Base-by-base conservation (phyloP, 768 basidiomycete genomes). In the Hericium rajendrae region DNA sequence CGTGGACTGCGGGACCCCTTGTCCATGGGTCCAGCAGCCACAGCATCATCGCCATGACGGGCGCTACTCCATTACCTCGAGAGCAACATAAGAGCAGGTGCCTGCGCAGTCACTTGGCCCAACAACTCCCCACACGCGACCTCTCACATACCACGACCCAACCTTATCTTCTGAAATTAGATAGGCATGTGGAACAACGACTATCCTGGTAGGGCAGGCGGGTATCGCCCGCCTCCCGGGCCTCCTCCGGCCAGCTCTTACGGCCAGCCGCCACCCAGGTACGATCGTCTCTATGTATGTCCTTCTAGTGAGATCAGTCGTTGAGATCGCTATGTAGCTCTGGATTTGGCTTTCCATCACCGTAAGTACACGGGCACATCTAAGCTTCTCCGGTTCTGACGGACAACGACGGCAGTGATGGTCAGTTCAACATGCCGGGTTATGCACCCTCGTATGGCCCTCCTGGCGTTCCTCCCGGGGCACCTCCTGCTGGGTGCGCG, bases 401-500 rank as follows among this genome's bases (percentile, higher is more conserved):
- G 32, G 28, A 54, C 38, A 39, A 55, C 53, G 51, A 60, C 40
- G 48, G 8, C 51, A 59, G 53, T 28, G 28, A 56, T 38, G 41
- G 51, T 39, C 56, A 28, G 38, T 58, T 48, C 49, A 20, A 37
- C 26, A 20, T 48, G 12, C 58, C 61, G 18, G 64, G 60, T 6
- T 66, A 64, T 54, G 53, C 59, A 6, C 63, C 67, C 12, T 57
- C 62, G 18, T 66, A 65, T 51, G 56, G 20, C 16, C 55, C 64
- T 40, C 67, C 67, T 18, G 58, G 62, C n/a, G 65, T 59, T 22
- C 59, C 64, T 3, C 58, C 62, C 4, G 32, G 48, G 51, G 55
- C 32, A 32, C 32, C 32, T 10, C 32, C 59, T 48, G 57, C 49
- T 52, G 61, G 62, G 60, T 64, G 56, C 54, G 58, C 49, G 8